These are phyloP conservation scores for Cutaneotrichosporon sp. DNA, from an alignment of 1,284 basidiomycete genomes.

Conservation along the genomic window DNA sequence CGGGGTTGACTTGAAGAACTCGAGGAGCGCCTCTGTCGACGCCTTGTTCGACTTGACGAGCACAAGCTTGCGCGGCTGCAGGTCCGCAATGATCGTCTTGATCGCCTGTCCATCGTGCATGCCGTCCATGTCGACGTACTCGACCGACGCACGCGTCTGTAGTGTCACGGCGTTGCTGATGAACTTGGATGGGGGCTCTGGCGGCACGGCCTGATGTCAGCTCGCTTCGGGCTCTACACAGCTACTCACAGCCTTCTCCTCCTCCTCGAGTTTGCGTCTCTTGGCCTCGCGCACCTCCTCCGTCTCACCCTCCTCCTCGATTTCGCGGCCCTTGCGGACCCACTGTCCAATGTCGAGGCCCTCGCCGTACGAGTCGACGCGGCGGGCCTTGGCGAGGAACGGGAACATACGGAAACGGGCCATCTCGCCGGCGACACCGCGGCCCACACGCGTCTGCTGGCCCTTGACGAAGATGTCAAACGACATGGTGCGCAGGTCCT, in stretches of 20 bases:
- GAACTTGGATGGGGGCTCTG: constrained; percentile 90
- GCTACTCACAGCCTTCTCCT: constrained; percentile 69
- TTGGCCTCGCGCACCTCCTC: constrained; percentile 76
- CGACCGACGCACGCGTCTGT: constrained; percentile 76
- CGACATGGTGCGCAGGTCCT: constrained; percentile 60
- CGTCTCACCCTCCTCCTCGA: constrained; percentile 82
- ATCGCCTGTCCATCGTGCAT: constrained; percentile 94
- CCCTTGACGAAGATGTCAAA: constrained; percentile 98
- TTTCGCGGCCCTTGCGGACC: constrained; percentile 81
- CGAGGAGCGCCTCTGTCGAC: constrained; percentile 70
- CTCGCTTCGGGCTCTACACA: not conserved
- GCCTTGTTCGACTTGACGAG: constrained; percentile 74
- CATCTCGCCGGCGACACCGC: constrained; percentile 52
- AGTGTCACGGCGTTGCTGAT: constrained; percentile 73
- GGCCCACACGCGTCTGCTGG: constrained; percentile 71
- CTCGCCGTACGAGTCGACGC: constrained; percentile 96
- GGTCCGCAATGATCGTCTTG: constrained; percentile 93
- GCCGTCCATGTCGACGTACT: constrained; percentile 94
- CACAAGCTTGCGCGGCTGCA: constrained; percentile 93
- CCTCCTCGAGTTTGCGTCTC: constrained; percentile 69
- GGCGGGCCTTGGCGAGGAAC: constrained; percentile 86
- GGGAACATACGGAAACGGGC: constrained; percentile 93
- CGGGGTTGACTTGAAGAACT: constrained; percentile 76
- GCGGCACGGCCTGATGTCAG: constrained; percentile 62
- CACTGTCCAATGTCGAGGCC: constrained; percentile 91